phyloP scores from a whole-genome alignment of 202 grass and related monocot species.

The Eragrostis tef region DNA sequence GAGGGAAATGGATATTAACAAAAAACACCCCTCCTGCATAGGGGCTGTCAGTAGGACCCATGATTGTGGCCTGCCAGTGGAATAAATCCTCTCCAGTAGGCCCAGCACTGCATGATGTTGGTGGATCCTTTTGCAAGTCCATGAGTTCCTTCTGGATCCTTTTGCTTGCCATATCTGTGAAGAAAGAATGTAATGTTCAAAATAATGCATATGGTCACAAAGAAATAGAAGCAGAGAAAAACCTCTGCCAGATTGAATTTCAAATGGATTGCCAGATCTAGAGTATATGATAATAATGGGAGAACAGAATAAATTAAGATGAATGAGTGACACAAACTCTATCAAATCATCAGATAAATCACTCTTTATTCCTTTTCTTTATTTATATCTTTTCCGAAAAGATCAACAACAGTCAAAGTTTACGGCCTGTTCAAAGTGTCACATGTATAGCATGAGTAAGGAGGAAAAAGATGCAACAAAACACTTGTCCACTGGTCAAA shows the following conservation, averaged over 20 bases:
- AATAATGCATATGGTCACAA: not conserved
- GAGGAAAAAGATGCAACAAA: not conserved
- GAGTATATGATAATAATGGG: not conserved
- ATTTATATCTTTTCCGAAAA: constrained; percentile 10
- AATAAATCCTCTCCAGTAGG: constrained; percentile 82
- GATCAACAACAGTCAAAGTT: not conserved
- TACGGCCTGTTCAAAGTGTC: not conserved
- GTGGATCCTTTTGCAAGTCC: constrained; percentile 90
- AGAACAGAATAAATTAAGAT: not conserved
- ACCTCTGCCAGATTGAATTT: not conserved
- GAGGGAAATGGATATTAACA: constrained; percentile 89
- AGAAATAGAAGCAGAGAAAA: not conserved
- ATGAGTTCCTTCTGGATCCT: constrained; percentile 90
- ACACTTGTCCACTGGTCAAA: not conserved
- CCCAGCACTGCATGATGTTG: constrained; percentile 83
- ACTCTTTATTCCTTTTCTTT: constrained; percentile 10
- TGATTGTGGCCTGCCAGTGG: constrained; percentile 88
- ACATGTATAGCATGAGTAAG: constrained; percentile 15
- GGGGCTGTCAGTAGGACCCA: constrained; percentile 86
- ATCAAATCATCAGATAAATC: constrained; percentile 3
- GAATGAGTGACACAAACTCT: not conserved
- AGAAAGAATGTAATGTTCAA: constrained; percentile 27
- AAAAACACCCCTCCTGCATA: constrained; percentile 84
- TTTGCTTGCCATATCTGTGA: constrained; percentile 81
- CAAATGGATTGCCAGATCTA: not conserved